A percentile compares a stretch with the other conserved stretches of the same genome.
These are phyloP conservation scores for Pichia cactophila DNA, from an alignment of 1,139 yeast genomes.

Conservation along the genomic window DNA sequence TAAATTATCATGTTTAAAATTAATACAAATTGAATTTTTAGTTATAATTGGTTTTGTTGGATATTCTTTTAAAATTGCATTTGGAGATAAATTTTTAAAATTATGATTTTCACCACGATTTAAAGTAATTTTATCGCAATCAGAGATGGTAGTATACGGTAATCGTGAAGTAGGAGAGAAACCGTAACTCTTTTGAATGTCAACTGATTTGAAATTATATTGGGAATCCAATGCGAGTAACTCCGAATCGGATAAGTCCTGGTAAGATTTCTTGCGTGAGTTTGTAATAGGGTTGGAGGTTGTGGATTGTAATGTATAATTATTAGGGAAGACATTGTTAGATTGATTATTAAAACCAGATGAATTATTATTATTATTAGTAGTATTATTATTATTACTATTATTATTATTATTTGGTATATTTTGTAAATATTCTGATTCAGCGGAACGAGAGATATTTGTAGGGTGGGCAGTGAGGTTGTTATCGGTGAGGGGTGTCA, in stretches of 20 bases:
- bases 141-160: constrained; percentile 15
- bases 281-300: constrained; percentile 3
- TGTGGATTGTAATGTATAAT: constrained; percentile 11
- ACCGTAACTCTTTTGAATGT: constrained; percentile 19
- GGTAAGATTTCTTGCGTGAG: constrained; percentile 44
- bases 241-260: constrained; percentile 60
- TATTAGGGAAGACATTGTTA: constrained; percentile 2
- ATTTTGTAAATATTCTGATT: too few species aligned
- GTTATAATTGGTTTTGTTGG: constrained; percentile 25
- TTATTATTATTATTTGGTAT: too few species aligned
- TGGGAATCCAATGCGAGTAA: constrained; percentile 54
- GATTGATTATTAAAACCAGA: background rate
- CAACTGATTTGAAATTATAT: constrained; percentile 27
- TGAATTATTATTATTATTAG: too few species aligned
- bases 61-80: constrained; percentile 18
- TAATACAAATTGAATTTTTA: constrained; percentile 34
- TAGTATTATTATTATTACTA: too few species aligned
- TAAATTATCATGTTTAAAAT: constrained; percentile 36
- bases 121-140: constrained; percentile 14
- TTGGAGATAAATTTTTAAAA: constrained; percentile 13
- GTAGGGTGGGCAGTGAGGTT: too few species aligned
- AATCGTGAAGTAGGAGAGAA: constrained; percentile 11
- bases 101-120: background rate
- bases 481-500: too few species aligned
- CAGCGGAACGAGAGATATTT: too few species aligned